These are phyloP conservation scores for Penicillium antarcticum DNA, from an alignment of 495 filamentous ascomycete species.

Conservation along the genomic window DNA sequence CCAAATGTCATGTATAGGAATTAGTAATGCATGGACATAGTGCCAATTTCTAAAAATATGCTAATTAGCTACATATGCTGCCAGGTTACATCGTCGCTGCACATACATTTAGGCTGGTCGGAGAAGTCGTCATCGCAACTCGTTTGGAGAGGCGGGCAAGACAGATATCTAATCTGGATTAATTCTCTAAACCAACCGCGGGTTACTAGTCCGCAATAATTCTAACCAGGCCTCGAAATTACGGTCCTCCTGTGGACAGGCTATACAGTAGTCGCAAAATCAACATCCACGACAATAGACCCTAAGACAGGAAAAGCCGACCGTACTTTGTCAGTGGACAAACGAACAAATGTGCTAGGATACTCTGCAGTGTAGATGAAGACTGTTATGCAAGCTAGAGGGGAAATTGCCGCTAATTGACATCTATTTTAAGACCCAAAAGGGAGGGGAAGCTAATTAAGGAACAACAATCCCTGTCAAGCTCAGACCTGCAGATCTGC, in stretches of 20 bases:
- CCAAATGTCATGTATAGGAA: no score
- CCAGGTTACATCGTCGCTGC: neutral
- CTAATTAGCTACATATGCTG: neutral
- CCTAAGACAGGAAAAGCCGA: neutral
- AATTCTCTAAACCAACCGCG: no score
- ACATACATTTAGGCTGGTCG: no score
- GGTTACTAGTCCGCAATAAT: no score
- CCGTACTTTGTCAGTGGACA: neutral
- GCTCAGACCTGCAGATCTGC: constrained; percentile 12
- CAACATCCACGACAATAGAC: neutral
- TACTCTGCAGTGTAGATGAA: neutral
- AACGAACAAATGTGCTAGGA: no score
- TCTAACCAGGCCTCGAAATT: neutral
- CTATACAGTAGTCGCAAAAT: neutral
- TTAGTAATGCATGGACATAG: no score
- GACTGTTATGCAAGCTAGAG: neutral
- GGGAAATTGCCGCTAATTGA: constrained; percentile 17
- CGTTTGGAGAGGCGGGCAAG: no score
- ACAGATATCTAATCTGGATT: no score
- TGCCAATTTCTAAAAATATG: neutral
- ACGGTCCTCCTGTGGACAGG: no score
- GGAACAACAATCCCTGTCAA: constrained; percentile 11
- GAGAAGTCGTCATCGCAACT: no score
- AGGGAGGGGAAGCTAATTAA: constrained; percentile 18
- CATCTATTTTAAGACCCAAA: constrained; percentile 22